A percentile compares a stretch with the other conserved stretches of the same genome.
Conservation (phyloP, 345 rosid genomes). For the Garcia nutans region DNA sequence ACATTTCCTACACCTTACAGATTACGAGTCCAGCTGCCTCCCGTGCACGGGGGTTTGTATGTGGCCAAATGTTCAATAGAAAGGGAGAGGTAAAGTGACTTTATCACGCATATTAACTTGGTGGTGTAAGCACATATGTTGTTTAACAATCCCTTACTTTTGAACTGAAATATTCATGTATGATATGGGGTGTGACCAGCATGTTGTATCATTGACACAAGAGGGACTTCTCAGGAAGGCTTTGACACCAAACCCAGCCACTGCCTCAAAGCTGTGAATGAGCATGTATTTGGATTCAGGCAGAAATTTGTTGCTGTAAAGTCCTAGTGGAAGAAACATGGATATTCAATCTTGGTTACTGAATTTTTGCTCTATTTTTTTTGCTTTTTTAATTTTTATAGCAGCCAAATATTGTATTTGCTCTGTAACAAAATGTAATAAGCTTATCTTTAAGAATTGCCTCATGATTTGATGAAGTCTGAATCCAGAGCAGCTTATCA, state of each 20-base stretch:
- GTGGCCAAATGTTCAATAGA: conserved; percentile 69
- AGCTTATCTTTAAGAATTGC: background rate
- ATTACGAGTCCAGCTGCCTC: conserved; percentile 60
- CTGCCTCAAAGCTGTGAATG: conserved; percentile 65
- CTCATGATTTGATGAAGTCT: background rate
- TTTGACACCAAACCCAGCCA: conserved; percentile 32
- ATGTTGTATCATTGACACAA: conserved; percentile 66
- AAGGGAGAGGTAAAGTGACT: conserved; percentile 74
- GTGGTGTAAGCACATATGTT: background rate
- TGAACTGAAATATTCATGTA: background rate
- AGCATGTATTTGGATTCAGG: background rate
- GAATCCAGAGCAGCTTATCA: background rate
- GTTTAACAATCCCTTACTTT: background rate
- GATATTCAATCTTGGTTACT: background rate
- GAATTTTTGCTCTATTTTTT: background rate
- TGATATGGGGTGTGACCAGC: conserved; percentile 44
- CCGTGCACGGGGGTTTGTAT: conserved; percentile 68
- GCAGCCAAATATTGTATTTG: too few species aligned
- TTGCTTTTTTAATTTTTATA: too few species aligned
- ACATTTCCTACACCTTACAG: conserved; percentile 31
- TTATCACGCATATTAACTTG: too few species aligned
- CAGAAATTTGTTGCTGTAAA: background rate
- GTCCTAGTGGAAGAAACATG: background rate
- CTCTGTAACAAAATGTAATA: too few species aligned
- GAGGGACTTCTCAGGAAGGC: conserved; percentile 73